Evolutionary conservation across 108 stramenopile genomes (phyloP).

Genomic region (Stephanodiscus triporus): DNA sequence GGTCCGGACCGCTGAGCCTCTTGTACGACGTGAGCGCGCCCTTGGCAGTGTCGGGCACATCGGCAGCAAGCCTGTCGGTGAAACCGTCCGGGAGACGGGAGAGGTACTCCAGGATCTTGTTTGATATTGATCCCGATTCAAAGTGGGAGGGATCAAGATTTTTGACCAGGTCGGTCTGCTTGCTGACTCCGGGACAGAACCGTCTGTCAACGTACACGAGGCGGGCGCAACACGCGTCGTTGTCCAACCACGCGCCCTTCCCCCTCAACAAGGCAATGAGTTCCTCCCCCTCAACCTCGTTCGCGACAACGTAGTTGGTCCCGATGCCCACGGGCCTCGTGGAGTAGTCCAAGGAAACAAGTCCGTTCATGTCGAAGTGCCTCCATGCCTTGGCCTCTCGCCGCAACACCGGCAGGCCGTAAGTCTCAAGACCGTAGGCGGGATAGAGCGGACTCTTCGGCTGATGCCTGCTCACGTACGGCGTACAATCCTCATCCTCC

Average conservation of each 20-base stretch:
- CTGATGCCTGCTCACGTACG: conserved; percentile 67
- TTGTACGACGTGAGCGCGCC: conserved; percentile 64
- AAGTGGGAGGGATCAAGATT: conserved; percentile 57
- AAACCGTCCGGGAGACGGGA: conserved; percentile 85
- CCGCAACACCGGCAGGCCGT: conserved; percentile 75
- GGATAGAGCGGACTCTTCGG: conserved; percentile 81
- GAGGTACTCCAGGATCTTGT: conserved; percentile 47
- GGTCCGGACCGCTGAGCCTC: conserved; percentile 80
- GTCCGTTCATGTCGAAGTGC: conserved; percentile 81
- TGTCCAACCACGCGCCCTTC: conserved; percentile 77
- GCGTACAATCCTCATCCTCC: conserved; percentile 82
- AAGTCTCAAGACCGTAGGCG: conserved; percentile 84
- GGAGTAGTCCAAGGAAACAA: conserved; percentile 76
- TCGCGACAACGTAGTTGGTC: not conserved
- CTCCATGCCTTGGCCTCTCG: conserved; percentile 88
- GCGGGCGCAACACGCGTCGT: conserved; percentile 72
- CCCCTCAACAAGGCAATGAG: conserved; percentile 33
- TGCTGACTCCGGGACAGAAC: conserved; percentile 75
- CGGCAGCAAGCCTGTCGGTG: conserved; percentile 80
- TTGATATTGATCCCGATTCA: conserved; percentile 41
- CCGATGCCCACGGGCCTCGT: conserved; percentile 51
- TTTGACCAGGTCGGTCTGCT: conserved; percentile 53
- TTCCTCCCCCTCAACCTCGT: conserved; percentile 8
- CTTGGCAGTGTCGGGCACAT: conserved; percentile 55
- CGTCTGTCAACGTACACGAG: conserved; percentile 87